Base-by-base conservation (phyloP, 257 asterid genomes). In the Osmanthus fragrans region DNA sequence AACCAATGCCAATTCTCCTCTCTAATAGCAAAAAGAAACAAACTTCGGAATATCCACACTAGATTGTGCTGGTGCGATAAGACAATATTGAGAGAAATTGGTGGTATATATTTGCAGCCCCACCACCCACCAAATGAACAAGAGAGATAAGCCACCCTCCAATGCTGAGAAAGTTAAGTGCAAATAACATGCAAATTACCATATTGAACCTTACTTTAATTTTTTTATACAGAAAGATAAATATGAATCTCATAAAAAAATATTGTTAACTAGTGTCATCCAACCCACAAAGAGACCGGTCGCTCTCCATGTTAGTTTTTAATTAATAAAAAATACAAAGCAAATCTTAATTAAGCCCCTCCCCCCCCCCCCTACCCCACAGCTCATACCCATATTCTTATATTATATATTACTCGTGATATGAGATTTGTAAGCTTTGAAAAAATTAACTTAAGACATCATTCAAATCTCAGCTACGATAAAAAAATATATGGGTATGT, bases 261-360 rank as follows among this genome's bases (percentile, higher is more conserved):
- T 7, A 47, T 13, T 15, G n/a, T 47, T 47, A 42, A 30, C 13
- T 63, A 73, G 74, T 79, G 82, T 49, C 73, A 33, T 73, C 79
- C 82, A 79, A 60, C 75, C 71, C 34, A 40, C 73, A 27, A 78
- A 37, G 71, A 11, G 67, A 72, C 47, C 30, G 54, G 63, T 18
- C 27, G 4, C 23, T 5, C 27, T 60, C 65, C 65, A 70, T 77
- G 47, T 77, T 77, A 29, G 18, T 77, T 0, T 0, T 47, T 47
- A 3, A 47, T 16, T 47, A 42, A 42, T 42, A 11, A 42, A 42
- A 12, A 10, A 42, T 11, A 42, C 49, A 42, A 42, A 0, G 4
- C 18, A 42, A 42, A 42, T 42, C 49, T 42, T 42, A 42, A 11
- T 40, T 10, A 40, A 40, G 0, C 49, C 15, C 49, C 16, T 1